Evolutionary conservation across 208 protist genomes (phyloP), one percentile per base, ranked within the genome.

Genomic region (Acanthamoeba royreba): DNA sequence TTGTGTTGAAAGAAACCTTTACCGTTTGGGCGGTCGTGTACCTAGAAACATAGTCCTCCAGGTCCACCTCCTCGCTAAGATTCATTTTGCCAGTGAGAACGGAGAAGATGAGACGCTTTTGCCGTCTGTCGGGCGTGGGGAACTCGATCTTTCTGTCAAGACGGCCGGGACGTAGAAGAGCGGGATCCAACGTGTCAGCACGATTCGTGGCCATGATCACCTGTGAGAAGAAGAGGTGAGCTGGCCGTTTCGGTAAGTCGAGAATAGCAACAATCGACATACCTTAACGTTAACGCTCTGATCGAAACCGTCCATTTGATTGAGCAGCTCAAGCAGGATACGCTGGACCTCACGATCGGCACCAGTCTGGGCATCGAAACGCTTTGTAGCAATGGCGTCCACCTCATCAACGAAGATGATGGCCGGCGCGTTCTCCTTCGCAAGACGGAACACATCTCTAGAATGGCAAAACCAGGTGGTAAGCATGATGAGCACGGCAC

Each of bases 381-480:
- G 98, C 97, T 99, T 99, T n/a, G 99, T 99, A 1, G 99, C 99
- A 95, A 99, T 99, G 49, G 99, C 99, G 95, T 99, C 99, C 38
- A 99, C 98, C 97, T 99, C 99, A 95, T 99, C 99, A 92, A 99
- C 99, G 95, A 99, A 99, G 93, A 99, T 99, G 96, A 99, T 99
- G 0, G 99, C 97, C 42, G 99, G 99, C 45, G 99, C 97, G 96
- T 99, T 99, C 95, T 99, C 99, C 11, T 98, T 96, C 4, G 99
- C 99, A 19, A 99, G 97, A 58, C 99, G 97, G 96, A 99, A 99
- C 2, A 99, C 98, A 92, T 99, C 98, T 35, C 99, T 79, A 31
- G 11, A 9, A 25, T 11, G 53, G 13, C 58, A 31, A 66, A 31
- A 13, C 28, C 28, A 5, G 35, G 35, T 19, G 17, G n/a, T n/a